These are phyloP conservation scores for rapeseed (Brassica napus) DNA, from an alignment of 345 rosid species.

Conservation along the genomic window DNA sequence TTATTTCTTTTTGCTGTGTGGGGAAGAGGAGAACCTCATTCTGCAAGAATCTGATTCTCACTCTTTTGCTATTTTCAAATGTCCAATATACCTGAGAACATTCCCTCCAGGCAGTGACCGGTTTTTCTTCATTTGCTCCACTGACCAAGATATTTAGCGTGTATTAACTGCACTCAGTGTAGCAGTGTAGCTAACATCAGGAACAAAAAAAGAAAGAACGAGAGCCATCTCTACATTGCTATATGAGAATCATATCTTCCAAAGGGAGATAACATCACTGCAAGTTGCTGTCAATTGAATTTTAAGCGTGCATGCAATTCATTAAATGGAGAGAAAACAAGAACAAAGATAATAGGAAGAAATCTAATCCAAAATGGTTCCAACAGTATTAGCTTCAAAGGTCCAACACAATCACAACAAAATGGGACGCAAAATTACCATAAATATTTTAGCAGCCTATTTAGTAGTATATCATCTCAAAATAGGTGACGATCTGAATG, in stretches of 20 bases:
- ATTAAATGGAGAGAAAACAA: not conserved
- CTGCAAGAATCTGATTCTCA: slow-evolving; percentile 58
- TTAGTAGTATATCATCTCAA: slow-evolving; percentile 2
- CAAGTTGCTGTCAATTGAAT: not conserved
- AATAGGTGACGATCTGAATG: not conserved
- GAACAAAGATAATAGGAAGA: not conserved
- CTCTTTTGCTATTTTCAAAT: slow-evolving; percentile 48
- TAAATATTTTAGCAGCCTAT: slow-evolving; percentile 9
- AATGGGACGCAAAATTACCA: not conserved
- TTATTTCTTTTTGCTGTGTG: slow-evolving; percentile 38
- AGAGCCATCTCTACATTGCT: slow-evolving; percentile 16
- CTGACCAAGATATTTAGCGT: slow-evolving; percentile 12
- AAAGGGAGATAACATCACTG: slow-evolving; percentile 9
- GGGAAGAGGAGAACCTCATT: slow-evolving; percentile 64
- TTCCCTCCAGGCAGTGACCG: slow-evolving; percentile 35
- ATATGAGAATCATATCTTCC: slow-evolving; percentile 6
- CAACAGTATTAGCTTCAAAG: slow-evolving; percentile 2
- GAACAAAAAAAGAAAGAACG: not conserved
- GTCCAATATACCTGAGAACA: slow-evolving; percentile 39
- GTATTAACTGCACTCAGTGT: slow-evolving; percentile 2
- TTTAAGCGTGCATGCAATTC: not conserved
- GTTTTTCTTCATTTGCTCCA: slow-evolving; percentile 25
- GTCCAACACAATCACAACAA: not conserved
- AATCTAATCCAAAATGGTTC: slow-evolving; percentile 5
- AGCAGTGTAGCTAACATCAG: slow-evolving; percentile 18